These are phyloP conservation scores for Aschersonia sp. DNA, from an alignment of 2,329 filamentous ascomycete genomes.

Conservation along the genomic window DNA sequence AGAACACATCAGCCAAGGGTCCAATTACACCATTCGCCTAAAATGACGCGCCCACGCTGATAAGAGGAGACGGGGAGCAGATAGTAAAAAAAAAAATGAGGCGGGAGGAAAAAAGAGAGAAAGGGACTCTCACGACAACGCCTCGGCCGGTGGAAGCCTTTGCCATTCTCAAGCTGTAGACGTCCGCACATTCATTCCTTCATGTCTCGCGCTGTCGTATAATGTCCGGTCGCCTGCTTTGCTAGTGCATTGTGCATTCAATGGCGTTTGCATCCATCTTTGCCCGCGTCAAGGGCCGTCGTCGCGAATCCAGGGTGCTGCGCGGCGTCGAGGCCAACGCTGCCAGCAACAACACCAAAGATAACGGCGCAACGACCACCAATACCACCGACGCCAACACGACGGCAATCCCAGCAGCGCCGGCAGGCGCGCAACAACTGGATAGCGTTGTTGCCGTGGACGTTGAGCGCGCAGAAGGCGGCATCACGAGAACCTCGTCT, in stretches of 20 bases:
- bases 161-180: too few species aligned
- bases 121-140: too few species aligned
- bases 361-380: neutral
- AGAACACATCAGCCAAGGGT: neutral
- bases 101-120: neutral
- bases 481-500: neutral
- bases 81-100: neutral
- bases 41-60: neutral
- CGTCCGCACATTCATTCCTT: too few species aligned
- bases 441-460: neutral
- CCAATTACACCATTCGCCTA: constrained; percentile 1
- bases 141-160: too few species aligned
- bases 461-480: neutral
- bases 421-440: neutral
- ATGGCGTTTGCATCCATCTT: neutral
- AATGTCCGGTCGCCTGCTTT: too few species aligned
- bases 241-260: neutral
- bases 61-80: neutral
- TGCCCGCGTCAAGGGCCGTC: neutral
- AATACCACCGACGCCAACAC: neutral
- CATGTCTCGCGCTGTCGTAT: too few species aligned
- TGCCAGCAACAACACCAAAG: neutral
- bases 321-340: neutral
- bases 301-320: neutral
- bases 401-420: too few species aligned